Evolutionary conservation across 257 asterid genomes (phyloP).

Genomic region (Primulina tabacum): DNA sequence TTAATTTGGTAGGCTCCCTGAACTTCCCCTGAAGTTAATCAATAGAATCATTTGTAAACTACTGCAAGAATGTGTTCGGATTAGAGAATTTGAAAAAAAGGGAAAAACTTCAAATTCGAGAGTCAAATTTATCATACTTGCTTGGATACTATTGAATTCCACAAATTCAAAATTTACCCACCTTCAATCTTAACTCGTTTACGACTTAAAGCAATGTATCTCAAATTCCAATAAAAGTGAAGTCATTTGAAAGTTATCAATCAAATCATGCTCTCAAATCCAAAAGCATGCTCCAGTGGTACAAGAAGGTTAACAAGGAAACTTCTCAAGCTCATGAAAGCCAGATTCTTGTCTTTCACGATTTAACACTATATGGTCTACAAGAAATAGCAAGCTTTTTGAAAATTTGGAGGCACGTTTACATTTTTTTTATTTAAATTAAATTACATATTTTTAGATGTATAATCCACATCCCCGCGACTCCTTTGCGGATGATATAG

Average conservation of each 20-base stretch:
- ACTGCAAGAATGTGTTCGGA: neutral
- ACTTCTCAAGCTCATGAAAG: neutral
- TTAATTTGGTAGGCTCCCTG: constrained; percentile 94
- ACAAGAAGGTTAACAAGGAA: neutral
- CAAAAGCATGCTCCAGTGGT: neutral
- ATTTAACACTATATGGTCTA: neutral
- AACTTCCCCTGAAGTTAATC: constrained; percentile 65
- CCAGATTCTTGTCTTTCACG: neutral
- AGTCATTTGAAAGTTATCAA: neutral
- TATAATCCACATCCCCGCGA: too few relatives aligned
- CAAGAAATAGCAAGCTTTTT: neutral
- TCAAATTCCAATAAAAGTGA: neutral
- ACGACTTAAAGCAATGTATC: neutral
- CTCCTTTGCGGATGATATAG: too few relatives aligned
- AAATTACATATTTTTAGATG: neutral
- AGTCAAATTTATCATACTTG: neutral
- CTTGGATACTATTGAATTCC: neutral
- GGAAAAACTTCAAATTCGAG: neutral
- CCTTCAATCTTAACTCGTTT: neutral
- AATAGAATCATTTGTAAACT: constrained; percentile 18
- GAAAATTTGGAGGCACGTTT: neutral
- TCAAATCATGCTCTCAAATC: neutral
- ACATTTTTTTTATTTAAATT: too few relatives aligned
- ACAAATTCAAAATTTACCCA: neutral
- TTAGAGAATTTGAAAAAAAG: neutral